A percentile compares a stretch with the other conserved stretches of the same genome.
Evolutionary conservation across 1,284 basidiomycete species (phyloP).

Genomic region (Trichosporon sp.): DNA sequence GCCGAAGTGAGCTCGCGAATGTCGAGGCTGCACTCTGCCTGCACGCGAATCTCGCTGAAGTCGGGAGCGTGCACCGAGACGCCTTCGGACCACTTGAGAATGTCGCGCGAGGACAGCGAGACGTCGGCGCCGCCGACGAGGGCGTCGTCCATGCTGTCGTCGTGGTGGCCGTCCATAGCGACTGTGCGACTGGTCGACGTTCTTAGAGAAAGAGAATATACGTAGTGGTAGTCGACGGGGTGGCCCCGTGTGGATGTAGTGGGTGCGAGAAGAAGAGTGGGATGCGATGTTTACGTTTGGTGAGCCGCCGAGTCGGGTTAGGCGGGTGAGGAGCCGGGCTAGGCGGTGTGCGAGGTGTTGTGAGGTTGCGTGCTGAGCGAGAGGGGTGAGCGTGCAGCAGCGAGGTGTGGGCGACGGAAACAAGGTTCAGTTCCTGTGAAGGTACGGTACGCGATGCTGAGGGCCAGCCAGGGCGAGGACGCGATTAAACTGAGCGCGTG

Average conservation of each 20-base stretch:
- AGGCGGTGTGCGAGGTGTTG: neutral
- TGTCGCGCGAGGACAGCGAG: conserved; percentile 1
- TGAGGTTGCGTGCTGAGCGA: neutral
- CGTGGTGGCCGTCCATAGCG: neutral
- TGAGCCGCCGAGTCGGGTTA: neutral
- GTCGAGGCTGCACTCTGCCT: neutral
- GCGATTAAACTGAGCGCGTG: neutral
- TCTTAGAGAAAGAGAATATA: neutral
- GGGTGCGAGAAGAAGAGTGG: neutral
- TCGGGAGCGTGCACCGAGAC: neutral
- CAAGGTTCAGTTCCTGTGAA: neutral
- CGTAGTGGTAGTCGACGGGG: neutral
- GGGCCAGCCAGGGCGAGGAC: neutral
- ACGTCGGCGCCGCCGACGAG: neutral
- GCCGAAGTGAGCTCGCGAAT: neutral
- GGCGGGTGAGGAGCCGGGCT: neutral
- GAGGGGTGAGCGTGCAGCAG: neutral
- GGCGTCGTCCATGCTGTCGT: neutral
- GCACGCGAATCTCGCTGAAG: neutral
- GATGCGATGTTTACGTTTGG: neutral
- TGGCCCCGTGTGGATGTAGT: neutral
- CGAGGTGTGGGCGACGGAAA: neutral
- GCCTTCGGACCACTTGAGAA: conserved; percentile 1
- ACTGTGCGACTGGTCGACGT: neutral
- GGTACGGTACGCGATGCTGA: neutral